These are phyloP conservation scores for Macroventuria anomochaeta DNA, from an alignment of 2,329 filamentous ascomycete species.

Conservation along the genomic window DNA sequence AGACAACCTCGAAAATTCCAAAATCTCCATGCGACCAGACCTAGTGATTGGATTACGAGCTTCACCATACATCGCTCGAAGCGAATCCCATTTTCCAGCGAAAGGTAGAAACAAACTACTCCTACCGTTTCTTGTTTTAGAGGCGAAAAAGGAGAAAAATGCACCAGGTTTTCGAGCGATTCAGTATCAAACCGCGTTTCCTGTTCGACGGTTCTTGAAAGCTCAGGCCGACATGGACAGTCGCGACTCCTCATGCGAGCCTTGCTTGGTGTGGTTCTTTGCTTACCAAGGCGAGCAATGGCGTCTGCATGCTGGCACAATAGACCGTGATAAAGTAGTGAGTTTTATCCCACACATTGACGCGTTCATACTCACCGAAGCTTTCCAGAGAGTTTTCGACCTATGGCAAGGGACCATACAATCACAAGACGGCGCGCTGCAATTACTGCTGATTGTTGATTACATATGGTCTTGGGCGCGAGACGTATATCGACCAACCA, in stretches of 20 bases:
- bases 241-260: slow-evolving; percentile 6
- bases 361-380: slow-evolving; percentile 4
- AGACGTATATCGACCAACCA: not conserved
- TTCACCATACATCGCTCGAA: not conserved
- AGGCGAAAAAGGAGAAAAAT: not conserved
- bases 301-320: slow-evolving; percentile 20
- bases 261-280: slow-evolving; percentile 28
- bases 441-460: slow-evolving; percentile 26
- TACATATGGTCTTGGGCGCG: slow-evolving; percentile 6
- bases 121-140: not conserved
- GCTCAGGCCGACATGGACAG: slow-evolving; percentile 15
- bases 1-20: not conserved
- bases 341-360: too few species aligned
- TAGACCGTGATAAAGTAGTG: slow-evolving; percentile 8
- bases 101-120: not conserved
- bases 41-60: not conserved
- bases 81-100: not conserved
- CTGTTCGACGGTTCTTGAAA: slow-evolving; percentile 9
- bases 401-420: slow-evolving; percentile 29
- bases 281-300: slow-evolving; percentile 26
- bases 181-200: not conserved
- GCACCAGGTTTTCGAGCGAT: not conserved
- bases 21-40: not conserved
- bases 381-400: slow-evolving; percentile 22
- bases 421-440: slow-evolving; percentile 24